Percentiles rank a stretch among this genome's conserved stretches.
Conservation (phyloP, 208 protist genomes). For the Leishmania major region DNA sequence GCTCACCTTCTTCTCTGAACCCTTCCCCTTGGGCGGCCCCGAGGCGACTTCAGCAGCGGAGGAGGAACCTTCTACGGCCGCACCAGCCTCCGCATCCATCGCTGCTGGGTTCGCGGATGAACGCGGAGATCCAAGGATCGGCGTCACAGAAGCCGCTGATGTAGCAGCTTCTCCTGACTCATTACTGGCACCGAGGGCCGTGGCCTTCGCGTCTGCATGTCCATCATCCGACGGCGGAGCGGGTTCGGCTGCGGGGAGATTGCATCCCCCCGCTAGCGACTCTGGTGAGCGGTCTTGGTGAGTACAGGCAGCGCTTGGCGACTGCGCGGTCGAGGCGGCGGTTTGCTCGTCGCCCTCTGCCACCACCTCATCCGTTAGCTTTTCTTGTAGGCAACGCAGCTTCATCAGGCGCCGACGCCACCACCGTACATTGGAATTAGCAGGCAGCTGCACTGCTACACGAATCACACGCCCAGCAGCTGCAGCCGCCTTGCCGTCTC, state of each 20-base stretch:
- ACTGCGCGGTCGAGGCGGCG: background rate
- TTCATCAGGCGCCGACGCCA: constrained; percentile 14
- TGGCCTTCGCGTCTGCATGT: background rate
- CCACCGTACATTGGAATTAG: constrained; percentile 18
- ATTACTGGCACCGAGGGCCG: background rate
- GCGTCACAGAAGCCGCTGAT: background rate
- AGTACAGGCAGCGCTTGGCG: background rate
- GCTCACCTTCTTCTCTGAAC: background rate
- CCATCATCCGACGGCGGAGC: background rate
- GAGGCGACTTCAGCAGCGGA: background rate
- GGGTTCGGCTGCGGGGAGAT: background rate
- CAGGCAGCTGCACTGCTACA: constrained; percentile 32
- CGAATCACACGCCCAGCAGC: constrained; percentile 5
- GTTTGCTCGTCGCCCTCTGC: constrained; percentile 18
- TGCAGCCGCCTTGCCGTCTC: background rate
- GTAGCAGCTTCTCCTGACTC: background rate
- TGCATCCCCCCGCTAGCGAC: background rate
- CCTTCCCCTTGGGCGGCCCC: background rate
- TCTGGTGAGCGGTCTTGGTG: background rate
- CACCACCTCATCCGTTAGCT: constrained; percentile 10
- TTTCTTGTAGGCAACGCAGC: constrained; percentile 1
- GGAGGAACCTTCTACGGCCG: background rate
- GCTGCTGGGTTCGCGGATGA: background rate
- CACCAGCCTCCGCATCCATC: background rate
- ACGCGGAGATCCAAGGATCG: background rate